Conservation (phyloP, 805 yeast species). For the Candida michaelii region DNA sequence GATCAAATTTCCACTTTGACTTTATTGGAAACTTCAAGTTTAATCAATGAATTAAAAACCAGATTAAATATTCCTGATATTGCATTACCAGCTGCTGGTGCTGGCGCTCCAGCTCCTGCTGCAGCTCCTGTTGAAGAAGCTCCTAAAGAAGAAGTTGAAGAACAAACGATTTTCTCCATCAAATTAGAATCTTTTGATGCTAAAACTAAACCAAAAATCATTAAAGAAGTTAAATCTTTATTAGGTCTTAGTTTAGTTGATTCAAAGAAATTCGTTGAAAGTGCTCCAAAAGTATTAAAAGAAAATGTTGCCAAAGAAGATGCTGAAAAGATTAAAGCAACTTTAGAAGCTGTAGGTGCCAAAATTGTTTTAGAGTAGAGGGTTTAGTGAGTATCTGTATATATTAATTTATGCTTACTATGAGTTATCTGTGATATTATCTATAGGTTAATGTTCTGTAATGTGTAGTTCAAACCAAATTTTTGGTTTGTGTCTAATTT, state of each 20-base stretch:
- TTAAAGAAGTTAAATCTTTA: slow-evolving; percentile 91
- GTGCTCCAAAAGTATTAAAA: slow-evolving; percentile 94
- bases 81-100: slow-evolving; percentile 71
- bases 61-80: slow-evolving; percentile 93
- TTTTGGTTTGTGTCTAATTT: not conserved
- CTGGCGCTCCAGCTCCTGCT: slow-evolving; percentile 56
- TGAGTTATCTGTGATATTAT: too few relatives aligned
- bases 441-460: too few relatives aligned
- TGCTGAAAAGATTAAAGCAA: slow-evolving; percentile 92
- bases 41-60: slow-evolving; percentile 75
- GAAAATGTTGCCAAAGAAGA: slow-evolving; percentile 97
- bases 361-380: slow-evolving; percentile 80
- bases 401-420: slow-evolving; percentile 9
- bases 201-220: slow-evolving; percentile 93
- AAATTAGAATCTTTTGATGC: slow-evolving; percentile 94
- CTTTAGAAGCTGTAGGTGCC: slow-evolving; percentile 94
- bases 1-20: slow-evolving; percentile 88
- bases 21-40: slow-evolving; percentile 87
- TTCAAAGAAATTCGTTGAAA: slow-evolving; percentile 95
- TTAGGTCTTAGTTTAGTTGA: slow-evolving; percentile 93
- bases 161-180: slow-evolving; percentile 87
- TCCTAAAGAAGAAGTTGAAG: slow-evolving; percentile 76
- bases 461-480: too few relatives aligned
- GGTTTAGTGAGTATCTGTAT: slow-evolving; percentile 7
- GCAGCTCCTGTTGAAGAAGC: slow-evolving; percentile 74